These are phyloP conservation scores for Pouteria campechiana DNA, from an alignment of 179 eudicot species.

Conservation along the genomic window DNA sequence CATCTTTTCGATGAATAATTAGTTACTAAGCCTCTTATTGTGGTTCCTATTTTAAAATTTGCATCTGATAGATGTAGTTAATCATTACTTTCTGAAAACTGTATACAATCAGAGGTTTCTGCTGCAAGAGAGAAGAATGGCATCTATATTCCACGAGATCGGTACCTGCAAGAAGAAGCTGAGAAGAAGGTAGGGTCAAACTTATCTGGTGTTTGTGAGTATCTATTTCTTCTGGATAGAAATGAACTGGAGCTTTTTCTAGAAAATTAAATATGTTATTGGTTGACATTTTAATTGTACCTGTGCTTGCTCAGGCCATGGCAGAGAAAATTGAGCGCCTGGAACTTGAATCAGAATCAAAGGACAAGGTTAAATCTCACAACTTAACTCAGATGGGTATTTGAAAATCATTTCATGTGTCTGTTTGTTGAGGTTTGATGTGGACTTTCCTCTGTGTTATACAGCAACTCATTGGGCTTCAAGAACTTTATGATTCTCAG, in stretches of 20 bases:
- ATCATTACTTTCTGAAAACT: background rate
- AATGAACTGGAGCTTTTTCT: too few relatives aligned
- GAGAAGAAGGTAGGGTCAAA: slow-evolving; percentile 95
- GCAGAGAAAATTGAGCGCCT: slow-evolving; percentile 69
- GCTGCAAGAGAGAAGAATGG: slow-evolving; percentile 96
- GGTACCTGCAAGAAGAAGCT: slow-evolving; percentile 86
- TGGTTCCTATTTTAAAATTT: too few relatives aligned
- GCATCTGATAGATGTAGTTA: background rate
- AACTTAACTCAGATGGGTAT: background rate
- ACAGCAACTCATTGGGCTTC: slow-evolving; percentile 74
- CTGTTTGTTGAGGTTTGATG: background rate
- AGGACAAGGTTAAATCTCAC: slow-evolving; percentile 94
- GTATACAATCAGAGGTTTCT: slow-evolving; percentile 56
- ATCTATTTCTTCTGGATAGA: too few relatives aligned
- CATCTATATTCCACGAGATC: slow-evolving; percentile 80
- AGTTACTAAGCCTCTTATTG: too few relatives aligned
- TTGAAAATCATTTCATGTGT: background rate
- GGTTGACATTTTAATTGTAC: too few relatives aligned
- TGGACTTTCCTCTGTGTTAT: background rate
- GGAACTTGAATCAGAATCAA: slow-evolving; percentile 66
- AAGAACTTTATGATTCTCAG: slow-evolving; percentile 69
- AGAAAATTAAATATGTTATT: too few relatives aligned
- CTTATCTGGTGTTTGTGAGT: too few relatives aligned
- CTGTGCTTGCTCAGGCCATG: slow-evolving; percentile 46
- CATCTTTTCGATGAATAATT: too few relatives aligned